Evolutionary conservation across 768 basidiomycete genomes (phyloP), one percentile per base, ranked within the genome.

Genomic region (Boletus patriciae): DNA sequence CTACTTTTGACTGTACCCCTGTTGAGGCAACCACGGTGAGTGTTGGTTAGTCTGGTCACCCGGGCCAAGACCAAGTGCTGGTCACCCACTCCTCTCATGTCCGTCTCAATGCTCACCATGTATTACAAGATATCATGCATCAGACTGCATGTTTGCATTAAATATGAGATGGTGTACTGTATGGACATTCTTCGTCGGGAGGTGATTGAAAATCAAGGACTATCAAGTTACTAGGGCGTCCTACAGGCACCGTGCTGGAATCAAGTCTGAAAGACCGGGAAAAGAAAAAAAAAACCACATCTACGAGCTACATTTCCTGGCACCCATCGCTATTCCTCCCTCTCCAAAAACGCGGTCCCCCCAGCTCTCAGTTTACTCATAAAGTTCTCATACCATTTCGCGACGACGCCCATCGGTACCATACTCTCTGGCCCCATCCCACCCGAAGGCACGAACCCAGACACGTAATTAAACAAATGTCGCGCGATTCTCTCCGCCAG

Each of bases 401-500:
- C 77, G 29, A 91, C 77, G 29, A 87, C 51, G 44, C 73, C 77
- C 80, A 92, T 82, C 9, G 87, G 86, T 3, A 90, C 75, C 57
- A 77, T 68, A 21, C 78, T 77, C 46, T 86, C 82, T 1, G 78
- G 79, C 3, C 78, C 75, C 23, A 85, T 59, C 16, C 65, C 73
- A 6, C 77, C 74, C 18, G 78, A 76, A 33, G 69, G 62, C 4
- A 75, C 75, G 62, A 92, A 92, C 2, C 88, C 81, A 8, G 85
- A 82, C 7, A 92, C 60, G 60, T 90, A 92, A 62, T 90, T 89
- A 69, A 91, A 80, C 54, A 92, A 73, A 66, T 93, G 83, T 60
- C 85, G 87, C 23, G 86, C 85, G 53, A 67, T 50, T 11, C 65
- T 68, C 66, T 54, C 69, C 25, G 50, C 74, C 47, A 71, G 31